phyloP scores from a whole-genome alignment of 805 yeast species.

The Nakazawaea wickerhamii region DNA sequence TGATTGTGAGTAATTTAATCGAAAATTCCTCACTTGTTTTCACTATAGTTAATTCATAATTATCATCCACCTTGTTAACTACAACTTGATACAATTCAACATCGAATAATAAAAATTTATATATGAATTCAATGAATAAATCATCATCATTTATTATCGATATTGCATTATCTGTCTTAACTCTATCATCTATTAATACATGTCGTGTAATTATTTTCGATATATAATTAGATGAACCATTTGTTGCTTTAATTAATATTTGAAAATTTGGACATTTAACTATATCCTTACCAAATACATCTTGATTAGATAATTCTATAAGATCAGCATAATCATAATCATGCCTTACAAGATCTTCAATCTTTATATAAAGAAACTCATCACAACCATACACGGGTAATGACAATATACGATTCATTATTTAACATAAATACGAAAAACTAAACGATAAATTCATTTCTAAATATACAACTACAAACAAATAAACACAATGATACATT shows the following conservation, averaged over 20 bases:
- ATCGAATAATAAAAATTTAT: neutral
- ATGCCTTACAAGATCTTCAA: neutral
- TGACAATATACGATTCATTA: neutral
- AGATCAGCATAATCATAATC: neutral
- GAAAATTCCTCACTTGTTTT: conserved; percentile 2
- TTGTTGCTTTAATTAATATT: neutral
- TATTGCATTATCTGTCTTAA: neutral
- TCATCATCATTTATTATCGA: conserved; percentile 1
- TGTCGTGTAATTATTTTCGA: neutral
- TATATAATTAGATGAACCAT: neutral
- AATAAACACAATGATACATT: too few relatives aligned
- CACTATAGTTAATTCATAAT: conserved; percentile 1
- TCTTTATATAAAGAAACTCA: neutral
- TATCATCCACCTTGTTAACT: neutral
- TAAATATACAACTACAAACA: too few relatives aligned
- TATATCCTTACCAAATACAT: neutral
- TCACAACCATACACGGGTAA: neutral
- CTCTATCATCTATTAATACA: neutral
- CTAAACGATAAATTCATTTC: neutral
- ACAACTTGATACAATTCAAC: too few relatives aligned
- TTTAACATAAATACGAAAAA: neutral
- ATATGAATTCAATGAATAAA: neutral
- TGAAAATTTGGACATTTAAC: neutral
- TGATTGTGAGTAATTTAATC: conserved; percentile 5
- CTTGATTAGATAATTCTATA: neutral